Conservation (phyloP, 768 basidiomycete species). For the Hygrophorus russula region DNA sequence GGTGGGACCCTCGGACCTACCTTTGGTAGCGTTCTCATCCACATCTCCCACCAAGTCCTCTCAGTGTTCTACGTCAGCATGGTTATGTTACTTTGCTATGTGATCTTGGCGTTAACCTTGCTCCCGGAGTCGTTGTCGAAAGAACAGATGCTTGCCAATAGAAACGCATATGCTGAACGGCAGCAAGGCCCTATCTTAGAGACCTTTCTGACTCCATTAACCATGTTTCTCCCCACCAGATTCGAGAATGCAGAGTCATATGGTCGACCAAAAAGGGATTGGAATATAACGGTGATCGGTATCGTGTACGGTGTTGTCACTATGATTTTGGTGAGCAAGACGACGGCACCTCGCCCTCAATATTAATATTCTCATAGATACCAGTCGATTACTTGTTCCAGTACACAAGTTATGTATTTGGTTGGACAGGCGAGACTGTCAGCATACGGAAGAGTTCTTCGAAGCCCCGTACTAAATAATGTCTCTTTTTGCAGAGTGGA, state of each 20-base stretch:
- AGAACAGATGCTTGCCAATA: constrained; percentile 32
- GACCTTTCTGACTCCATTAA: constrained; percentile 61
- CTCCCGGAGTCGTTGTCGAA: constrained; percentile 71
- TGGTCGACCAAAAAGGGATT: constrained; percentile 52
- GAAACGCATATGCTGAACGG: constrained; percentile 18
- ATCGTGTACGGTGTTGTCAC: constrained; percentile 38
- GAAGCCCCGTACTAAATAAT: not conserved
- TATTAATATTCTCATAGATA: constrained; percentile 23
- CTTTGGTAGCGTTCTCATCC: constrained; percentile 56
- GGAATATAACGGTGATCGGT: constrained; percentile 52
- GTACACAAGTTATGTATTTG: constrained; percentile 48
- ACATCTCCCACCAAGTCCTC: constrained; percentile 38
- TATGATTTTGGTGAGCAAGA: constrained; percentile 30
- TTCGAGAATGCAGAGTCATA: constrained; percentile 17
- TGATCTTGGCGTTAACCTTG: constrained; percentile 39
- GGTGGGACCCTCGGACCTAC: constrained; percentile 73
- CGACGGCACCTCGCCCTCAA: not conserved
- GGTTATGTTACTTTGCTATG: constrained; percentile 35
- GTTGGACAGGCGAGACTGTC: constrained; percentile 59
- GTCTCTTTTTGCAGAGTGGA: constrained; percentile 34
- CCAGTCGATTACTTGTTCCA: constrained; percentile 46
- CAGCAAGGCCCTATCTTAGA: constrained; percentile 10
- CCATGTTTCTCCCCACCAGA: constrained; percentile 43
- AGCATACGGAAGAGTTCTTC: constrained; percentile 11
- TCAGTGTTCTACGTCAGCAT: constrained; percentile 65